Evolutionary conservation across 805 yeast species (phyloP).

Genomic region (Candida verbasci): DNA sequence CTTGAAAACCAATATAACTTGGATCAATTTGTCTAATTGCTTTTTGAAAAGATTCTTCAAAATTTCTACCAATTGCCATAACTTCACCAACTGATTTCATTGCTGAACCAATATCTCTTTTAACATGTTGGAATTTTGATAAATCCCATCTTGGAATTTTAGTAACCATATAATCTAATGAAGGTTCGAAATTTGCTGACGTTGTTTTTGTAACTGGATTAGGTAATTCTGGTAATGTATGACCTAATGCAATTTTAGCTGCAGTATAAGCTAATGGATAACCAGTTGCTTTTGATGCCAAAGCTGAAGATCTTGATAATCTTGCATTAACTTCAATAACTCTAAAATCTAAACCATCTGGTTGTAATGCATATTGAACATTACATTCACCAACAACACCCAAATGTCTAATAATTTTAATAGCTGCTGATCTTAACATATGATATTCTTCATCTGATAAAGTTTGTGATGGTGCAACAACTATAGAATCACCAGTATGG

Average conservation of each 20-base stretch:
- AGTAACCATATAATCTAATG: slow-evolving; percentile 92
- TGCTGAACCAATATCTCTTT: slow-evolving; percentile 88
- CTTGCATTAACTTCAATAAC: slow-evolving; percentile 98
- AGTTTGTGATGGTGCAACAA: slow-evolving; percentile 98
- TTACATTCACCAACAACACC: slow-evolving; percentile 99
- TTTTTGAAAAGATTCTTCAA: slow-evolving; percentile 96
- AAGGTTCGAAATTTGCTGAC: slow-evolving; percentile 95
- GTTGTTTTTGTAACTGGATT: slow-evolving; percentile 96
- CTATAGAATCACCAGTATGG: slow-evolving; percentile 98
- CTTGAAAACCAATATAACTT: slow-evolving; percentile 85
- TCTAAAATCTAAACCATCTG: slow-evolving; percentile 92
- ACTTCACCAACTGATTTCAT: slow-evolving; percentile 99
- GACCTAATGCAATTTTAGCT: slow-evolving; percentile 93
- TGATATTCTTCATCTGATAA: slow-evolving; percentile 95
- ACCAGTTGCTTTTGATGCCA: slow-evolving; percentile 98
- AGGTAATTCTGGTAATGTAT: slow-evolving; percentile 90
- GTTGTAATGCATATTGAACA: slow-evolving; percentile 94
- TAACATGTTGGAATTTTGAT: slow-evolving; percentile 91
- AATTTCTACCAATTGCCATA: slow-evolving; percentile 97
- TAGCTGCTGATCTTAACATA: slow-evolving; percentile 96
- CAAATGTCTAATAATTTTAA: slow-evolving; percentile 92
- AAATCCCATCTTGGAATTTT: slow-evolving; percentile 99
- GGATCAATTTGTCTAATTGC: slow-evolving; percentile 97
- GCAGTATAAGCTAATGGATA: slow-evolving; percentile 98
- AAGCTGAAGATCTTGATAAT: slow-evolving; percentile 93